phyloP scores from a whole-genome alignment of 1,139 yeast species.

The Kluyveromyces marxianus region DNA sequence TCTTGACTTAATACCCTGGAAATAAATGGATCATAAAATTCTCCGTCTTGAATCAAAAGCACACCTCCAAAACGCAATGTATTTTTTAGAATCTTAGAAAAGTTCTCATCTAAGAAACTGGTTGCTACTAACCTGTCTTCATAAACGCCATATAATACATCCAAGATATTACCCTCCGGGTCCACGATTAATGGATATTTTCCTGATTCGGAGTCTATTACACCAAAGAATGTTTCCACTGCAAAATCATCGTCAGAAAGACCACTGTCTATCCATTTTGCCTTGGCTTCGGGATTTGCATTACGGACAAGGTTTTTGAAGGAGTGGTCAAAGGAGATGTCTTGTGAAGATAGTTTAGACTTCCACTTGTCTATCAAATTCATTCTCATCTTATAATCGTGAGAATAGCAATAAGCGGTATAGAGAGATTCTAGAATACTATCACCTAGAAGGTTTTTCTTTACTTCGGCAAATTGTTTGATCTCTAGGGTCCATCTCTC shows the following conservation, averaged over 20 bases:
- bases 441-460: constrained; percentile 54
- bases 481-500: constrained; percentile 67
- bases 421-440: constrained; percentile 57
- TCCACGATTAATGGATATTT: constrained; percentile 62
- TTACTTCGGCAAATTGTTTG: constrained; percentile 40
- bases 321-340: constrained; percentile 38
- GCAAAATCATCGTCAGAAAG: constrained; percentile 51
- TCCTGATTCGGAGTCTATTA: constrained; percentile 30
- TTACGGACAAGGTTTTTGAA: constrained; percentile 35
- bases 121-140: constrained; percentile 44
- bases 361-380: constrained; percentile 38
- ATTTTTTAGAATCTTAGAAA: constrained; percentile 65
- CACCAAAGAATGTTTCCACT: constrained; percentile 55
- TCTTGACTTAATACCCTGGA: constrained; percentile 57
- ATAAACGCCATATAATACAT: constrained; percentile 34
- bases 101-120: constrained; percentile 68
- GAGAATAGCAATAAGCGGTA: constrained; percentile 52
- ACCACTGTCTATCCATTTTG: constrained; percentile 48
- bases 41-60: constrained; percentile 70
- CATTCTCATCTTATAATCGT: constrained; percentile 47
- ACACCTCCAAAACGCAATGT: constrained; percentile 78
- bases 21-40: constrained; percentile 67
- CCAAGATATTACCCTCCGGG: constrained; percentile 49
- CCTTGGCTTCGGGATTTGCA: constrained; percentile 36
- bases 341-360: constrained; percentile 32